These are phyloP conservation scores for Backusella australiensis DNA, from an alignment of 192 early-diverging fungal genomes.

Conservation along the genomic window DNA sequence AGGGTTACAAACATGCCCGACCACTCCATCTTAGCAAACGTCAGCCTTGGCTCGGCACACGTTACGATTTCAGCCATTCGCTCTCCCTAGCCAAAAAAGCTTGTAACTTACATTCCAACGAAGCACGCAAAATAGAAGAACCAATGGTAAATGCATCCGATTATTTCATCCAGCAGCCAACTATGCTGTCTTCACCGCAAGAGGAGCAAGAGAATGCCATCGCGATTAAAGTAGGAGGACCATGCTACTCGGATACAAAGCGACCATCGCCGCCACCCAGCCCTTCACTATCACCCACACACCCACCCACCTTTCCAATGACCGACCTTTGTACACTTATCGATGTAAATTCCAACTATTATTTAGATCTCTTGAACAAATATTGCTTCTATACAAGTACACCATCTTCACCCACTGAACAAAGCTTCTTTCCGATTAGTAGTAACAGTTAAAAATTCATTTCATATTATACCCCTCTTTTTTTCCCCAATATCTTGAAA, in stretches of 20 bases:
- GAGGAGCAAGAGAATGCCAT: neutral
- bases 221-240: neutral
- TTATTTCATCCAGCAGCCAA: neutral
- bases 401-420: slow-evolving; percentile 13
- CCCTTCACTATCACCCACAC: neutral
- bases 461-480: neutral
- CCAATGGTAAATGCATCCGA: neutral
- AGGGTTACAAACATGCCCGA: slow-evolving; percentile 9
- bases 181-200: neutral
- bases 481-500: no score
- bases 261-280: neutral
- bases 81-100: slow-evolving; percentile 13
- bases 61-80: slow-evolving; percentile 15
- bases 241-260: neutral
- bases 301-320: neutral
- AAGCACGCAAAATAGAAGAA: neutral
- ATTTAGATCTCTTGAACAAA: slow-evolving; percentile 51
- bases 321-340: slow-evolving; percentile 8
- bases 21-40: neutral
- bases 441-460: neutral
- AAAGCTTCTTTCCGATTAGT: neutral
- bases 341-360: slow-evolving; percentile 40
- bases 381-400: slow-evolving; percentile 53
- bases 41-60: slow-evolving; percentile 8
- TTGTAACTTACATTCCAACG: neutral